Conservation (phyloP, 805 yeast genomes). For the Lipomyces spencermartinsiae region DNA sequence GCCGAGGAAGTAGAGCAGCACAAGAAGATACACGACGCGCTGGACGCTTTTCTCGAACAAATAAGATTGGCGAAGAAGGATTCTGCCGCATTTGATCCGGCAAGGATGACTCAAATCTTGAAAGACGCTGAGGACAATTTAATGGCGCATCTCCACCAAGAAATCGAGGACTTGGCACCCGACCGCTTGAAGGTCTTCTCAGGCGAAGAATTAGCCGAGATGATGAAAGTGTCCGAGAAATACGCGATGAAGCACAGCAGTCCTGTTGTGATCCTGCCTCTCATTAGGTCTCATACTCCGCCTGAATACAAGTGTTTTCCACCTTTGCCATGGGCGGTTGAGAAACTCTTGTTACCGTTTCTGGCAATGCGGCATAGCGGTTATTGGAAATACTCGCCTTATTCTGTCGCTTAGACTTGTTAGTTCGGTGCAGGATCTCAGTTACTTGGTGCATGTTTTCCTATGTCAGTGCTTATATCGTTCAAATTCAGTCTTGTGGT, state of each 20-base stretch:
- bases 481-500: no score
- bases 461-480: no score
- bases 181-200: slow-evolving; percentile 15
- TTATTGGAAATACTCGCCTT: no score
- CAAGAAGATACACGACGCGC: slow-evolving; percentile 9
- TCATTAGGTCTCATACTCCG: slow-evolving; percentile 21
- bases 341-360: slow-evolving; percentile 18
- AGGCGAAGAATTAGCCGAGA: slow-evolving; percentile 8
- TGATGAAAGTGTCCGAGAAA: slow-evolving; percentile 10
- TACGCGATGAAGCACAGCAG: slow-evolving; percentile 13
- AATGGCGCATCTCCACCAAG: slow-evolving; percentile 21
- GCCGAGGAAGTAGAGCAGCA: slow-evolving; percentile 18
- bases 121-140: slow-evolving; percentile 14
- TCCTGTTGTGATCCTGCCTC: slow-evolving; percentile 12
- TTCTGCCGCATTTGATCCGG: slow-evolving; percentile 14
- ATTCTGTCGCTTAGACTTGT: no score
- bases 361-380: no score
- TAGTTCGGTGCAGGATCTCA: no score
- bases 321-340: slow-evolving; percentile 23
- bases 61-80: slow-evolving; percentile 10
- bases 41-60: slow-evolving; percentile 7
- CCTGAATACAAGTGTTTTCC: slow-evolving; percentile 22
- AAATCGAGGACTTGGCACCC: slow-evolving; percentile 20
- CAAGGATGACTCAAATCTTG: slow-evolving; percentile 8
- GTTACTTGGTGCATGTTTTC: no score